These are phyloP conservation scores for Colletotrichum chrysophilum DNA, from an alignment of 2,329 filamentous ascomycete genomes.

Conservation along the genomic window DNA sequence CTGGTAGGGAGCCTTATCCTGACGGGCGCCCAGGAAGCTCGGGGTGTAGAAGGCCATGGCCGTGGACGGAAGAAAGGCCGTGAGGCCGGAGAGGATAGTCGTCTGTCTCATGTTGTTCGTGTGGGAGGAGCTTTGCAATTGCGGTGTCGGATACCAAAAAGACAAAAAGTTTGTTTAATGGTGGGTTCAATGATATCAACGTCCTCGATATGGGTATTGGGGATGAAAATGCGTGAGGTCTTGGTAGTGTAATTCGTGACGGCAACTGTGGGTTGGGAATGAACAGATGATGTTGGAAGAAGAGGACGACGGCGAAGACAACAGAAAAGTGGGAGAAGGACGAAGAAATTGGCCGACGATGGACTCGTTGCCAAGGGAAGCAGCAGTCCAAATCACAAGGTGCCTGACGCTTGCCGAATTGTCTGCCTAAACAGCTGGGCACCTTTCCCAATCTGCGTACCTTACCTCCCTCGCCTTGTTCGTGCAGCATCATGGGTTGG, in stretches of 20 bases:
- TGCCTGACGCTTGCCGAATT: background rate
- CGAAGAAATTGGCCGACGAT: background rate
- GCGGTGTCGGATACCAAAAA: background rate
- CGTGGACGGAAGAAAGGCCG: background rate
- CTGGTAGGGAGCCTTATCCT: conserved; percentile 20
- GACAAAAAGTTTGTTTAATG: background rate
- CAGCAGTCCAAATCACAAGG: background rate
- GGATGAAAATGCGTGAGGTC: background rate
- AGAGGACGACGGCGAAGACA: background rate
- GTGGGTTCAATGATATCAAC: background rate
- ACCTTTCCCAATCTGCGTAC: background rate
- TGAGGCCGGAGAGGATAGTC: conserved; percentile 7
- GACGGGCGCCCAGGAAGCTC: conserved; percentile 10
- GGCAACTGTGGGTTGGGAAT: background rate
- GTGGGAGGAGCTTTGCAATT: background rate
- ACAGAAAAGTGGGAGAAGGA: background rate
- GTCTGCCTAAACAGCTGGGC: background rate
- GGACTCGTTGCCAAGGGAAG: conserved; percentile 2
- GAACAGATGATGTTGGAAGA: background rate
- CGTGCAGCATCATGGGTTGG: background rate
- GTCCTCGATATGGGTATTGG: background rate
- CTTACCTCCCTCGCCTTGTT: background rate
- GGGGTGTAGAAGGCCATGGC: background rate
- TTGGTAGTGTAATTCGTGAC: conserved; percentile 1
- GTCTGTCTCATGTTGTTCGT: conserved; percentile 10